Evolutionary conservation across 371 early-diverging fungal genomes (phyloP).

Genomic region (Saksenaea vasiformis): DNA sequence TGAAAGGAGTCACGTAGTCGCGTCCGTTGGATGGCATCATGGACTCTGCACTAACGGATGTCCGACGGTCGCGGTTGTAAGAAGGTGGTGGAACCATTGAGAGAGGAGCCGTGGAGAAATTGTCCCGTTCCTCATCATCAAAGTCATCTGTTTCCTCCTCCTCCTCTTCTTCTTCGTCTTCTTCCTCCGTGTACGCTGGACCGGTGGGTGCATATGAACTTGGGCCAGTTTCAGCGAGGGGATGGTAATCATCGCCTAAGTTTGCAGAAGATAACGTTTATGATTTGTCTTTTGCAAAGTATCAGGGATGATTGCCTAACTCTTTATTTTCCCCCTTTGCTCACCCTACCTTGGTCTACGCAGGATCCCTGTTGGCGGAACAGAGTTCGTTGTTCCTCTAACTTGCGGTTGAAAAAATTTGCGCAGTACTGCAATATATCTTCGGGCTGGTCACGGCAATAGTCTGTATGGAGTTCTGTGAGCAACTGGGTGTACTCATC

Average conservation of each 20-base stretch:
- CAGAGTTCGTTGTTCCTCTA: constrained; percentile 69
- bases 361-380: constrained; percentile 22
- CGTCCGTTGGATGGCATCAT: constrained; percentile 85
- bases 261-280: not conserved
- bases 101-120: constrained; percentile 48
- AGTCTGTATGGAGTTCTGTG: constrained; percentile 42
- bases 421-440: constrained; percentile 93
- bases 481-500: constrained; percentile 49
- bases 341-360: constrained; percentile 18
- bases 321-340: not conserved
- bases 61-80: constrained; percentile 83
- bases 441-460: constrained; percentile 50
- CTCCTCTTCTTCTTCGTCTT: constrained; percentile 33
- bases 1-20: constrained; percentile 79
- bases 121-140: constrained; percentile 61
- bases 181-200: constrained; percentile 32
- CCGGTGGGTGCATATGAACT: constrained; percentile 1
- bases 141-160: constrained; percentile 55
- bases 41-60: constrained; percentile 95
- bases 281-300: not conserved
- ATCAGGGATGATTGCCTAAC: constrained; percentile 3
- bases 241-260: constrained; percentile 14
- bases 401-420: constrained; percentile 80
- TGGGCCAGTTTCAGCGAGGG: constrained; percentile 12
- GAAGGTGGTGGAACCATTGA: constrained; percentile 44